phyloP scores from a whole-genome alignment of 306 rosid species.

The Gynostemma pentaphyllum region DNA sequence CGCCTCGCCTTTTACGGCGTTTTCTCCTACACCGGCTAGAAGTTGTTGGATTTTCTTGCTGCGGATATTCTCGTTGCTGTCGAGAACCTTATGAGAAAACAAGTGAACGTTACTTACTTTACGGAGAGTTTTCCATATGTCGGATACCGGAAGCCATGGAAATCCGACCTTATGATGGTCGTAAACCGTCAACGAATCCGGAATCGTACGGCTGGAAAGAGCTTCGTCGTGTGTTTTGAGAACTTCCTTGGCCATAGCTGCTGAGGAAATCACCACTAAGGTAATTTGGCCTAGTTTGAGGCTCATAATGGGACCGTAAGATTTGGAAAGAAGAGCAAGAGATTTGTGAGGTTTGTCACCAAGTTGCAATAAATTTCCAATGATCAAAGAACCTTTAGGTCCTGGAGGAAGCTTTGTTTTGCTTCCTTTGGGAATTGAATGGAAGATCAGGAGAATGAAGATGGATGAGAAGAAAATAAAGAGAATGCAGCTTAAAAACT shows the following conservation, averaged over 20 bases:
- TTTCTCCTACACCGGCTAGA: conserved; percentile 5
- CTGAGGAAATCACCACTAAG: conserved; percentile 33
- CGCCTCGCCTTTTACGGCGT: conserved; percentile 7
- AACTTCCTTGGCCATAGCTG: conserved; percentile 21
- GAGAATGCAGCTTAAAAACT: not conserved
- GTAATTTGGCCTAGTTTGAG: conserved; percentile 38
- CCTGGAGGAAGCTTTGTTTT: conserved; percentile 38
- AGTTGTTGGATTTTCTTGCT: not conserved
- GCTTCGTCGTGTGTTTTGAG: conserved; percentile 35
- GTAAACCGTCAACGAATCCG: conserved; percentile 1
- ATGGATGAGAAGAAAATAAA: not conserved
- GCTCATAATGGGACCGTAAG: conserved; percentile 39
- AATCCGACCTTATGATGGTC: conserved; percentile 17
- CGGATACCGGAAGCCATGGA: conserved; percentile 23
- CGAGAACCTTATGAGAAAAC: conserved; percentile 30
- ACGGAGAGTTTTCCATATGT: conserved; percentile 30
- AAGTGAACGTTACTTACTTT: conserved; percentile 20
- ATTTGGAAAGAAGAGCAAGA: conserved; percentile 23
- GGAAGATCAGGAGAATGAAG: not conserved
- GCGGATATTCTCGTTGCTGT: conserved; percentile 1
- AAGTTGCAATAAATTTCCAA: conserved; percentile 43
- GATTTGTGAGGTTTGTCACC: conserved; percentile 44
- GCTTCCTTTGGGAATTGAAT: not conserved
- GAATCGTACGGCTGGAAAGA: conserved; percentile 26
- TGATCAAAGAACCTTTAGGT: conserved; percentile 23